Conservation (phyloP, 768 basidiomycete species). For the Amanita phalloides region DNA sequence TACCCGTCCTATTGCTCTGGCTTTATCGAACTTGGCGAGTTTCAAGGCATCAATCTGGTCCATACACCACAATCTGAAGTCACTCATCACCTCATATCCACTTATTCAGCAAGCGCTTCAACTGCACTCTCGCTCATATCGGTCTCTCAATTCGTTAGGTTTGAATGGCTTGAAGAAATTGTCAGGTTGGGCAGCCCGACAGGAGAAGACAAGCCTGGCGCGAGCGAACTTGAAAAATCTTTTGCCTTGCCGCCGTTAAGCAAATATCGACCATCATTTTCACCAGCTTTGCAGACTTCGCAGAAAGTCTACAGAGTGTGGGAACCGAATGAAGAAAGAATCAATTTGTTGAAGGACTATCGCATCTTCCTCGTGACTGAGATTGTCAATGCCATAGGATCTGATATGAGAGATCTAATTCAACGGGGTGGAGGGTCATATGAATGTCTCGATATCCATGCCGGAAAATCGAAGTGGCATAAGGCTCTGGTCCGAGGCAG, state of each 20-base stretch:
- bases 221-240: slow-evolving; percentile 34
- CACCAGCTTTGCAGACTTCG: slow-evolving; percentile 32
- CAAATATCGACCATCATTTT: slow-evolving; percentile 51
- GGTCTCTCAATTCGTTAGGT: slow-evolving; percentile 46
- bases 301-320: slow-evolving; percentile 47
- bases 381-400: slow-evolving; percentile 35
- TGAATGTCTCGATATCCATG: slow-evolving; percentile 47
- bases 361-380: slow-evolving; percentile 57
- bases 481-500: slow-evolving; percentile 40
- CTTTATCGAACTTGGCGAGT: background rate
- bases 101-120: slow-evolving; percentile 34
- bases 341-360: slow-evolving; percentile 38
- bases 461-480: slow-evolving; percentile 39
- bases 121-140: slow-evolving; percentile 52
- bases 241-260: slow-evolving; percentile 39
- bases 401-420: slow-evolving; percentile 43
- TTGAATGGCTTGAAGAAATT: slow-evolving; percentile 58
- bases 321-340: slow-evolving; percentile 58
- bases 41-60: slow-evolving; percentile 45
- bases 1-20: background rate
- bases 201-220: slow-evolving; percentile 18
- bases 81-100: slow-evolving; percentile 56
- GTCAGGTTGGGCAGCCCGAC: slow-evolving; percentile 36
- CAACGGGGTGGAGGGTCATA: slow-evolving; percentile 47
- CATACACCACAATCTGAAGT: slow-evolving; percentile 31